Evolutionary conservation across 345 rosid species (phyloP).

Genomic region (Carallia brachiata): DNA sequence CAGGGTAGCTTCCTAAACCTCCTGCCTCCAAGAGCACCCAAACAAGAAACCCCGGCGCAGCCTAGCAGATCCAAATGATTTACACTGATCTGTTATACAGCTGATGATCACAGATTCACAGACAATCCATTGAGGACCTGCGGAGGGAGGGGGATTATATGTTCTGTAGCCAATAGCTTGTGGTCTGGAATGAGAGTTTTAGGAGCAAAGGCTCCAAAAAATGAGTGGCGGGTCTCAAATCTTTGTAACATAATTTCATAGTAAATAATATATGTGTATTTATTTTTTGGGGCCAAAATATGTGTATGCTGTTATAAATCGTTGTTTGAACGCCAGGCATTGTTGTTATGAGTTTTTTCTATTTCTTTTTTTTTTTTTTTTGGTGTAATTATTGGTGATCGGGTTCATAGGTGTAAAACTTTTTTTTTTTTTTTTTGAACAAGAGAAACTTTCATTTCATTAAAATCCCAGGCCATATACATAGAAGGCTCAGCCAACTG

Average conservation of each 20-base stretch:
- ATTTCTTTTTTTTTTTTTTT: too few relatives aligned
- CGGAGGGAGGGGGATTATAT: not conserved
- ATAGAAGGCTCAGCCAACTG: too few relatives aligned
- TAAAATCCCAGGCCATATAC: too few relatives aligned
- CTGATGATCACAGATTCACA: constrained; percentile 5
- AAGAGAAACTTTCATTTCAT: too few relatives aligned
- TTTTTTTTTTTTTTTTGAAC: too few relatives aligned
- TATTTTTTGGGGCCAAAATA: constrained; percentile 5
- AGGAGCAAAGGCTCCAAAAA: constrained; percentile 25
- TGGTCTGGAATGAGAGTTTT: constrained; percentile 20
- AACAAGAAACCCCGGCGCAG: constrained; percentile 59
- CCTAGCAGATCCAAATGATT: constrained; percentile 45
- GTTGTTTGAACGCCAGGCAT: too few relatives aligned
- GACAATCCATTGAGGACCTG: constrained; percentile 5
- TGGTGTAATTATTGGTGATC: too few relatives aligned
- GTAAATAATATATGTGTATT: constrained; percentile 38
- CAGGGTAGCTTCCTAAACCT: constrained; percentile 87
- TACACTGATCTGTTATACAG: constrained; percentile 1
- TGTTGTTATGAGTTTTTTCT: too few relatives aligned
- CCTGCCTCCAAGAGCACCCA: constrained; percentile 51
- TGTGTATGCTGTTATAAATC: constrained; percentile 7
- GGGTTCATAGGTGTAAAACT: too few relatives aligned
- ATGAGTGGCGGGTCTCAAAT: constrained; percentile 33
- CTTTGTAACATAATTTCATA: constrained; percentile 32
- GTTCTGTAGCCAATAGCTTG: constrained; percentile 26